Conservation (phyloP, 768 basidiomycete species). For the Naganishia vaughanmartiniae region DNA sequence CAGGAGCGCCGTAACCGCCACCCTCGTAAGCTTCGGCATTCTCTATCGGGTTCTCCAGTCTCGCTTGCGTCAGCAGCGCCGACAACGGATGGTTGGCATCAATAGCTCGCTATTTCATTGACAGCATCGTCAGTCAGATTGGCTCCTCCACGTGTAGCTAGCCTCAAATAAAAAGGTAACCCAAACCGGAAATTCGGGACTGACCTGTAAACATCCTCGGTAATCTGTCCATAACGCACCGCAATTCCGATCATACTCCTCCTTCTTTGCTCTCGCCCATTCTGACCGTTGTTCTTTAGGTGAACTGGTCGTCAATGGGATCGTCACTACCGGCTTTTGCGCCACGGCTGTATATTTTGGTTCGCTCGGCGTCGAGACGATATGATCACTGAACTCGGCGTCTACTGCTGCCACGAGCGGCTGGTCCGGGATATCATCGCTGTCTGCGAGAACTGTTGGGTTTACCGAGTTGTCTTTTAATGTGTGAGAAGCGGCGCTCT, state of each 20-base stretch:
- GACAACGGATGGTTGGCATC: slow-evolving; percentile 74
- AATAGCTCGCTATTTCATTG: slow-evolving; percentile 64
- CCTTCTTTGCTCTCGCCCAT: slow-evolving; percentile 72
- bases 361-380: not conserved
- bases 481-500: not conserved
- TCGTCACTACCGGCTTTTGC: slow-evolving; percentile 21
- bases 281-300: slow-evolving; percentile 54
- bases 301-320: slow-evolving; percentile 47
- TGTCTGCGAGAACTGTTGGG: not conserved
- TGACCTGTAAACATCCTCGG: slow-evolving; percentile 75
- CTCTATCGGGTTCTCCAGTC: slow-evolving; percentile 67
- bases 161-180: not conserved
- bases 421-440: not conserved
- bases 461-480: not conserved
- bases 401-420: slow-evolving; percentile 44
- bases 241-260: slow-evolving; percentile 81
- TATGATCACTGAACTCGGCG: slow-evolving; percentile 28
- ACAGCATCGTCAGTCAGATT: not conserved
- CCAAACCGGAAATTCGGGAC: slow-evolving; percentile 43
- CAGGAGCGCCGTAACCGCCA: slow-evolving; percentile 32
- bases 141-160: slow-evolving; percentile 1
- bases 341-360: not conserved
- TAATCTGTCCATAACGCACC: slow-evolving; percentile 80
- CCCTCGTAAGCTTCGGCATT: slow-evolving; percentile 27
- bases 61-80: slow-evolving; percentile 71